phyloP scores from a whole-genome alignment of 1,284 basidiomycete species.

The Trametes hirsuta region DNA sequence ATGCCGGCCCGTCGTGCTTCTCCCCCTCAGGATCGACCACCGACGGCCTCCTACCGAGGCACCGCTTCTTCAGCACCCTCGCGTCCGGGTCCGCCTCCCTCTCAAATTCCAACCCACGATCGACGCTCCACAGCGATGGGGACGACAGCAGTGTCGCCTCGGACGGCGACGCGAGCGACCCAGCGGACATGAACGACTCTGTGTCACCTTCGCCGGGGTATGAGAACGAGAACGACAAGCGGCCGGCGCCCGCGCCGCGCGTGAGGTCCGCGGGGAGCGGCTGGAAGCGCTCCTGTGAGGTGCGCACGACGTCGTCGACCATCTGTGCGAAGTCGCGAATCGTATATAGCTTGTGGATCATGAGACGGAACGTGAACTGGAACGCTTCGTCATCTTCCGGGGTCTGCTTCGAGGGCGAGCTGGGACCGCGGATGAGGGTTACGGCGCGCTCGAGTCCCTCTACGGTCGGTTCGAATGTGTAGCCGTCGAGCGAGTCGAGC shows the following conservation, averaged over 20 bases:
- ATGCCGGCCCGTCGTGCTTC: constrained; percentile 1
- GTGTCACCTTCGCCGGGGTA: background rate
- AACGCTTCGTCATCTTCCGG: constrained; percentile 23
- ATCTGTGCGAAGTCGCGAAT: constrained; percentile 62
- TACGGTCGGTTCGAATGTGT: constrained; percentile 18
- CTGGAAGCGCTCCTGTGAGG: constrained; percentile 41
- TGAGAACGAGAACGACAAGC: constrained; percentile 11
- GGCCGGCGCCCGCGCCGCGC: background rate
- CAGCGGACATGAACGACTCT: constrained; percentile 10
- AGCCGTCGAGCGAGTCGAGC: background rate
- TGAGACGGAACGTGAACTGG: constrained; percentile 63
- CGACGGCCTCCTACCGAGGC: constrained; percentile 17
- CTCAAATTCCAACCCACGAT: constrained; percentile 1
- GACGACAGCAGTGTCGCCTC: constrained; percentile 14
- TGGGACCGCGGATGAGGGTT: constrained; percentile 15
- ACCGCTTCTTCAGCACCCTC: constrained; percentile 22
- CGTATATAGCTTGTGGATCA: constrained; percentile 66
- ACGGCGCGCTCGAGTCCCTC: constrained; percentile 23
- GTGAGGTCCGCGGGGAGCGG: constrained; percentile 9
- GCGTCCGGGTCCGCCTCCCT: constrained; percentile 3
- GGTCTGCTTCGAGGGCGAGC: background rate
- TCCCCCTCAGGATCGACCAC: constrained; percentile 7
- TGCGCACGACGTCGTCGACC: constrained; percentile 56
- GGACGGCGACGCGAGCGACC: constrained; percentile 9
- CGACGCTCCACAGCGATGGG: constrained; percentile 14